phyloP scores from a whole-genome alignment of 306 rosid genomes.

The Gynostemma pentaphyllum region DNA sequence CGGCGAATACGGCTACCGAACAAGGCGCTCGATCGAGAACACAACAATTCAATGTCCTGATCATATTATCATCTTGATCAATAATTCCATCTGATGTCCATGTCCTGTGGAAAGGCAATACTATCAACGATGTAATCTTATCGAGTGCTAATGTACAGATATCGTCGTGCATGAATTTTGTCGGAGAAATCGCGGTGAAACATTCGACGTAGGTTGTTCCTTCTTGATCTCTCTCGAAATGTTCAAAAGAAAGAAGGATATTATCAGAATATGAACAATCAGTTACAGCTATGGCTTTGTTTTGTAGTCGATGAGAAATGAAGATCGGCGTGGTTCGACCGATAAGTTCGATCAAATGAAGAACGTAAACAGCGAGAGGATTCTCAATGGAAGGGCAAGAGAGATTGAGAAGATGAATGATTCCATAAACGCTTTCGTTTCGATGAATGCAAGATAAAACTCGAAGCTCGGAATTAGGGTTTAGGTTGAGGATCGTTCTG shows the following conservation, averaged over 20 bases:
- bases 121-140: constrained; percentile 27
- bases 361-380: constrained; percentile 21
- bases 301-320: constrained; percentile 31
- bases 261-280: constrained; percentile 11
- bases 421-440: constrained; percentile 16
- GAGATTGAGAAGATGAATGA: constrained; percentile 31
- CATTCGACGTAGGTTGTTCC: constrained; percentile 17
- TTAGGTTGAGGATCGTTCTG: constrained; percentile 24
- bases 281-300: no score
- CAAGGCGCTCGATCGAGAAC: constrained; percentile 4
- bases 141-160: constrained; percentile 35
- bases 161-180: constrained; percentile 44
- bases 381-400: constrained; percentile 29
- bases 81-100: neutral
- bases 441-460: constrained; percentile 28
- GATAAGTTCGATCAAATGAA: constrained; percentile 43
- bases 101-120: constrained; percentile 19
- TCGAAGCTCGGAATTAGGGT: constrained; percentile 28
- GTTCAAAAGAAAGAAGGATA: constrained; percentile 19
- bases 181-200: constrained; percentile 36
- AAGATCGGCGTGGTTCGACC: constrained; percentile 50
- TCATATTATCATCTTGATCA: neutral
- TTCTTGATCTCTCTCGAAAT: constrained; percentile 18
- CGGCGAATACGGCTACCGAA: constrained; percentile 1
- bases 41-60: neutral